Conservation (phyloP, 352 stramenopile genomes). For the Pythium scleroteichum region DNA sequence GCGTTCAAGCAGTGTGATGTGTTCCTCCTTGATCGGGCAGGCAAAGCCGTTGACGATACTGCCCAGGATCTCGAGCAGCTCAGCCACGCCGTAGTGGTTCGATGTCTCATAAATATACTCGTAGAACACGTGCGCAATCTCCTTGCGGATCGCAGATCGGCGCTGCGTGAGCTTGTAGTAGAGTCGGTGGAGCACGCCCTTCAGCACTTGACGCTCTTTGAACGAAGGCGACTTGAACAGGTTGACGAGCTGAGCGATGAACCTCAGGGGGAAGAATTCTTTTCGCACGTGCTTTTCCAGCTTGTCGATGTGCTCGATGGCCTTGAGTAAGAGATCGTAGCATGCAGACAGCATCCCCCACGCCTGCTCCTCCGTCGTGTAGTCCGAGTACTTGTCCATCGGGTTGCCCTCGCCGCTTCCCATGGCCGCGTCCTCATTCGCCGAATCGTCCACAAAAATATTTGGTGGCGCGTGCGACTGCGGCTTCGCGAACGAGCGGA, state of each 20-base stretch:
- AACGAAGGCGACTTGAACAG: constrained; percentile 89
- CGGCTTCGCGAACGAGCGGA: constrained; percentile 66
- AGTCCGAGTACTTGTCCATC: constrained; percentile 85
- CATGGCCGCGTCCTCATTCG: constrained; percentile 42
- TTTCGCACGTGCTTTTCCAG: constrained; percentile 86
- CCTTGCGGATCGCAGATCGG: constrained; percentile 82
- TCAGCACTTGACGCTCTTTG: constrained; percentile 84
- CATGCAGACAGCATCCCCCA: constrained; percentile 80
- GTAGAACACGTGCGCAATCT: constrained; percentile 89
- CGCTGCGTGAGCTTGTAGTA: constrained; percentile 92
- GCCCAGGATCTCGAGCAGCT: constrained; percentile 86
- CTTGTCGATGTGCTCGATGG: constrained; percentile 89
- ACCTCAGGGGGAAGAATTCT: constrained; percentile 82
- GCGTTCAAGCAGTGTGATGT: constrained; percentile 83
- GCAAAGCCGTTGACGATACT: constrained; percentile 91
- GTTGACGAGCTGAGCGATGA: constrained; percentile 79
- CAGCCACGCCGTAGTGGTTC: constrained; percentile 87
- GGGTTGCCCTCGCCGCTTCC: constrained; percentile 52
- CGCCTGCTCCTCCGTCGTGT: constrained; percentile 79
- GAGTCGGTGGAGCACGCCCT: constrained; percentile 83
- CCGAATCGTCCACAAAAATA: constrained; percentile 85
- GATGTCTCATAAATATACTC: constrained; percentile 93
- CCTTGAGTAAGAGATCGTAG: constrained; percentile 82
- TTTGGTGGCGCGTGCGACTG: constrained; percentile 59
- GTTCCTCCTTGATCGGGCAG: constrained; percentile 88